Percentiles rank a stretch among this genome's conserved stretches.
Conservation (phyloP, 169 alveolate genomes). For the Eimeria praecox region DNA sequence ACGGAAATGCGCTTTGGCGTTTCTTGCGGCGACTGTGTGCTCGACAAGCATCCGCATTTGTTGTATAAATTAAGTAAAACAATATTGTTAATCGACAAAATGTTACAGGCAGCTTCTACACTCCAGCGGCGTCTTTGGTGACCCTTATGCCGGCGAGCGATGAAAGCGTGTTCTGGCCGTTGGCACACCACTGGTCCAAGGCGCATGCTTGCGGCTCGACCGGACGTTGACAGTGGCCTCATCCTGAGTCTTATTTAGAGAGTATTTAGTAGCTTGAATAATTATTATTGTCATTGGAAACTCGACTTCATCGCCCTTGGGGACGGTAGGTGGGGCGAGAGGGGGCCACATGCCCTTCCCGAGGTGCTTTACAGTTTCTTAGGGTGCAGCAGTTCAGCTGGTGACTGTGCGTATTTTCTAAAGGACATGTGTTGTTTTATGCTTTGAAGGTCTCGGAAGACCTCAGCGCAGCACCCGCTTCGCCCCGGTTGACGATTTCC, state of each 20-base stretch:
- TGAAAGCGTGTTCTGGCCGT: neutral
- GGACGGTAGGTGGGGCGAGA: conserved; percentile 3
- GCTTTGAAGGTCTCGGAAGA: neutral
- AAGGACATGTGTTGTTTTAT: neutral
- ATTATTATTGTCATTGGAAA: neutral
- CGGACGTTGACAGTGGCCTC: neutral
- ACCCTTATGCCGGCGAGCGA: neutral
- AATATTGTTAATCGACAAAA: neutral
- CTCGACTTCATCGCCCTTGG: neutral
- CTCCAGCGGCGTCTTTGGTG: neutral
- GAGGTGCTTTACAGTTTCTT: neutral
- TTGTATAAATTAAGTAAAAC: neutral
- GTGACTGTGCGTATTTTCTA: neutral
- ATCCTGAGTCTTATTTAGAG: neutral
- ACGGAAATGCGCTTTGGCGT: neutral
- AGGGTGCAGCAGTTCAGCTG: neutral
- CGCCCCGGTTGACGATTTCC: neutral
- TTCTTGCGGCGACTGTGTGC: neutral
- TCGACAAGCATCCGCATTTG: neutral
- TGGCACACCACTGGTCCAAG: conserved; percentile 59
- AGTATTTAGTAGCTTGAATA: neutral
- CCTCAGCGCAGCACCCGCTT: neutral
- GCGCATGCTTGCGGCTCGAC: conserved; percentile 15
- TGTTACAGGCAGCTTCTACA: neutral
- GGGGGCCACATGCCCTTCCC: neutral